phyloP scores from a whole-genome alignment of 106 monocot species.

The Acorus gramineus region DNA sequence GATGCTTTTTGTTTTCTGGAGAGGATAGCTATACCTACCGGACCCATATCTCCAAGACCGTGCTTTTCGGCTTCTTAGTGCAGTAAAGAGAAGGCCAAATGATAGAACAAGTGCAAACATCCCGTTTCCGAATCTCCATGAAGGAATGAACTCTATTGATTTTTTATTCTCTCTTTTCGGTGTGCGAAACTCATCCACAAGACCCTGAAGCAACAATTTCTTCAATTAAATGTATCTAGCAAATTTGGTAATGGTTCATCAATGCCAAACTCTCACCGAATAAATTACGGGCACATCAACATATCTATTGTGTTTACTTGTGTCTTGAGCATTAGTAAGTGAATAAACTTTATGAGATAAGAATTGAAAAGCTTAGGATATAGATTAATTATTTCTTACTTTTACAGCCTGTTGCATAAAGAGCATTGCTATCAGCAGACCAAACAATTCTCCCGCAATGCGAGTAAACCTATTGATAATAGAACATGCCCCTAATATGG shows the following conservation, averaged over 20 bases:
- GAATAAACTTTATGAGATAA: too few relatives aligned
- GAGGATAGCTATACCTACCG: conserved; percentile 18
- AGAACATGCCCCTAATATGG: conserved; percentile 73
- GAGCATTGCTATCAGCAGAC: conserved; percentile 76
- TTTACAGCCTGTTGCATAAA: conserved; percentile 84
- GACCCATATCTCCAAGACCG: conserved; percentile 79
- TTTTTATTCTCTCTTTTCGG: conserved; percentile 56
- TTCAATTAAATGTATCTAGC: not conserved
- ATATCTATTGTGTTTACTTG: not conserved
- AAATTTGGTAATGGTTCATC: not conserved
- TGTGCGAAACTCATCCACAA: conserved; percentile 69
- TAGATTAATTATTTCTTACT: conserved; percentile 20
- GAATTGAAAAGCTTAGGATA: too few relatives aligned
- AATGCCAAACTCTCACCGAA: not conserved
- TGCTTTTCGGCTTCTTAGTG: conserved; percentile 68
- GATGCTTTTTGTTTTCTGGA: too few relatives aligned
- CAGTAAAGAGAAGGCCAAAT: conserved; percentile 72
- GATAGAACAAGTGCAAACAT: conserved; percentile 86
- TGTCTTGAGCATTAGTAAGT: too few relatives aligned
- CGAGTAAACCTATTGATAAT: conserved; percentile 88
- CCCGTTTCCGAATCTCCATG: conserved; percentile 81
- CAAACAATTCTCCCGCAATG: conserved; percentile 77
- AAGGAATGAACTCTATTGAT: conserved; percentile 25
- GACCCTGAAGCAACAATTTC: conserved; percentile 31
- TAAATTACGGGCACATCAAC: too few relatives aligned